These are phyloP conservation scores for Suhomyces prunicola DNA, from an alignment of 805 yeast genomes.

Conservation along the genomic window DNA sequence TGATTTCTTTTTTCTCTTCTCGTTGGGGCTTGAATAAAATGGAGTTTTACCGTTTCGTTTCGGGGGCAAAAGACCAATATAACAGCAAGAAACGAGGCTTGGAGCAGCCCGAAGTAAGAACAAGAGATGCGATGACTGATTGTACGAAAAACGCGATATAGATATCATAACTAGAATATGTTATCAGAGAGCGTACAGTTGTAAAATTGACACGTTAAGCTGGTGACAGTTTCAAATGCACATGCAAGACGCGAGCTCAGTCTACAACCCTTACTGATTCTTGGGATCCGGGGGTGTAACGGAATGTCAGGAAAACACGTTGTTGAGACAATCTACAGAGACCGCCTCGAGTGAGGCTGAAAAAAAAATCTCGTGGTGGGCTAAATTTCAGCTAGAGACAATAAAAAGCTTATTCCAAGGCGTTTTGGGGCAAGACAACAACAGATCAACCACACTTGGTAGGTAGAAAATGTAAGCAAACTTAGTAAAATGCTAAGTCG, in stretches of 20 bases:
- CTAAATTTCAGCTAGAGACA: neutral
- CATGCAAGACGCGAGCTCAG: neutral
- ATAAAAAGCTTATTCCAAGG: neutral
- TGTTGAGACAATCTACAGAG: neutral
- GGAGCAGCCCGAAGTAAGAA: neutral
- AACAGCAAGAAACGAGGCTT: neutral
- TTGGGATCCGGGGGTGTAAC: neutral
- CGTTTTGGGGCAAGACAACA: neutral
- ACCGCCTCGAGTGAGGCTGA: neutral
- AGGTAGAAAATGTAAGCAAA: neutral
- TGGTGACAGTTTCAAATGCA: neutral
- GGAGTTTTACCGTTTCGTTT: neutral
- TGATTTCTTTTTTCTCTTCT: neutral
- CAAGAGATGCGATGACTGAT: neutral
- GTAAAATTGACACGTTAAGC: neutral
- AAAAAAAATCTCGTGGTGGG: neutral
- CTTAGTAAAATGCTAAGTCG: neutral
- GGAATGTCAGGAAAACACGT: neutral
- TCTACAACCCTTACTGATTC: neutral
- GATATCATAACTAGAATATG: neutral
- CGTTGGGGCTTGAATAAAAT: neutral
- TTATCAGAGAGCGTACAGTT: neutral
- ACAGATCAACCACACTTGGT: neutral
- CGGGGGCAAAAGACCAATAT: neutral
- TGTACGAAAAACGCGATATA: neutral